Evolutionary conservation across 805 yeast species (phyloP).

Genomic region (Lachancea mirantina): DNA sequence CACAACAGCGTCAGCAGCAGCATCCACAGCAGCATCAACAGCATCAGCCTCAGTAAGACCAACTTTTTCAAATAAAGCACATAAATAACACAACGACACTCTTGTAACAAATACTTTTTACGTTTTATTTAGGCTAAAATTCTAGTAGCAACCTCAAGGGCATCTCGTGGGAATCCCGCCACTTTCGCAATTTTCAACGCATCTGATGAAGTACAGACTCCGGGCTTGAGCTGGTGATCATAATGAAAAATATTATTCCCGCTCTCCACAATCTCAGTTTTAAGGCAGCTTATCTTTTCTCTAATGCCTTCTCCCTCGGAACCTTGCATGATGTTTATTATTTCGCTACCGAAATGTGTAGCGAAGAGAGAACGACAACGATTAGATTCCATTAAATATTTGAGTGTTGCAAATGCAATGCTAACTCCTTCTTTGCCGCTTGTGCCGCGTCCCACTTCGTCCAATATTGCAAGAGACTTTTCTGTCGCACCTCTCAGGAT

Average conservation of each 20-base stretch:
- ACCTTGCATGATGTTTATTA: slow-evolving; percentile 34
- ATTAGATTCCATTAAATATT: slow-evolving; percentile 46
- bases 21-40: slow-evolving; percentile 12
- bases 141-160: slow-evolving; percentile 44
- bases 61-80: slow-evolving; percentile 21
- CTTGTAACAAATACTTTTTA: not conserved
- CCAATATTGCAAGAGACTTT: slow-evolving; percentile 68
- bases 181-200: slow-evolving; percentile 69
- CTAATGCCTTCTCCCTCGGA: slow-evolving; percentile 22
- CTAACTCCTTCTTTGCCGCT: slow-evolving; percentile 80
- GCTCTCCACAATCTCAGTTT: slow-evolving; percentile 22
- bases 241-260: slow-evolving; percentile 23
- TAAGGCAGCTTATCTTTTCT: slow-evolving; percentile 16
- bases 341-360: slow-evolving; percentile 68
- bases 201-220: slow-evolving; percentile 67
- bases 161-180: slow-evolving; percentile 69
- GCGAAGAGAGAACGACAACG: slow-evolving; percentile 78
- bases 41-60: slow-evolving; percentile 13
- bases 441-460: slow-evolving; percentile 88
- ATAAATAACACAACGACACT: slow-evolving; percentile 20
- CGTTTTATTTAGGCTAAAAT: slow-evolving; percentile 2
- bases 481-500: slow-evolving; percentile 61
- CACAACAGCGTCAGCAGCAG: slow-evolving; percentile 12
- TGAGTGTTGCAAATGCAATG: slow-evolving; percentile 70
- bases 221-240: slow-evolving; percentile 54